phyloP scores from a whole-genome alignment of 2,329 filamentous ascomycete species.

The Cladosporium cucumerinum region DNA sequence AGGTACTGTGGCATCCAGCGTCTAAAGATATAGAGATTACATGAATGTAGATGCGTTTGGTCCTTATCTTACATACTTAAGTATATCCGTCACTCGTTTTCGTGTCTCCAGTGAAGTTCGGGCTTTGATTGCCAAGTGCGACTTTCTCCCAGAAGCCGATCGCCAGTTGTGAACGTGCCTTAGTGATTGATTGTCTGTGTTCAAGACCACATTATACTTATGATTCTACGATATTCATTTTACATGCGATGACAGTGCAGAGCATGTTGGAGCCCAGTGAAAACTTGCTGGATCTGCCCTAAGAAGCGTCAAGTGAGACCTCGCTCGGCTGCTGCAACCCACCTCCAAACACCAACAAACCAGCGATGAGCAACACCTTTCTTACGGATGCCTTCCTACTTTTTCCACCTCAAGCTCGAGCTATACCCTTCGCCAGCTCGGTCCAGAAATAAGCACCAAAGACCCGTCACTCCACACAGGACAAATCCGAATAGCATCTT shows the following conservation, averaged over 20 bases:
- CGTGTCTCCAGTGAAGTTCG: neutral
- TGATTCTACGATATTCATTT: neutral
- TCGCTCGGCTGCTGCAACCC: neutral
- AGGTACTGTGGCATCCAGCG: neutral
- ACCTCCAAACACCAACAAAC: neutral
- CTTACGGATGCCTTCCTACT: conserved; percentile 46
- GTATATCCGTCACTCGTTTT: neutral
- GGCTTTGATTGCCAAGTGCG: neutral
- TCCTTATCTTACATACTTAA: neutral
- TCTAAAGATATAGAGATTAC: neutral
- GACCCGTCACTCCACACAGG: neutral
- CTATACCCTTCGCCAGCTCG: conserved; percentile 44
- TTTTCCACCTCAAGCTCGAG: conserved; percentile 62
- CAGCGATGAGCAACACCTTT: conserved; percentile 3
- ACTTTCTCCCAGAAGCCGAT: conserved; percentile 1
- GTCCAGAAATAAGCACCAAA: neutral
- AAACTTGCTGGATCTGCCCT: neutral
- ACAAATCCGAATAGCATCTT: conserved; percentile 28
- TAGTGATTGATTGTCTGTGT: neutral
- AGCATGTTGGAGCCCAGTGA: neutral
- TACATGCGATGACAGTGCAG: neutral
- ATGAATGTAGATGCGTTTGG: neutral
- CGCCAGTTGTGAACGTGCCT: neutral
- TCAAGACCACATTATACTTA: neutral
- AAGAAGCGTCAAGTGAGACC: neutral